phyloP scores from a whole-genome alignment of 306 rosid genomes.

The Rosa persica region DNA sequence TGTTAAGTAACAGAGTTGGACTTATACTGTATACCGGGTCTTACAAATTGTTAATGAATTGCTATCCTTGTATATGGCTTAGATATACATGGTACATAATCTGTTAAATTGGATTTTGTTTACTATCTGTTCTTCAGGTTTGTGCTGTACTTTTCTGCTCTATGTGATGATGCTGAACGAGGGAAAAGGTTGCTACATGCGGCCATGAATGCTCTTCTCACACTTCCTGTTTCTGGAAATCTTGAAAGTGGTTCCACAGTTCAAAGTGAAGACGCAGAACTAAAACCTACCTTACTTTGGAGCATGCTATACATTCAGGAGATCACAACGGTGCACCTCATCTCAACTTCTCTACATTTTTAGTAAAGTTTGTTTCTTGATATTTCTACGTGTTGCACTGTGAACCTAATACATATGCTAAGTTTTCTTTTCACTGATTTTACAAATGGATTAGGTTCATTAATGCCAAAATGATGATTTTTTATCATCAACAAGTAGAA shows the following conservation, averaged over 20 bases:
- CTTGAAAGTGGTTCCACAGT: constrained; percentile 44
- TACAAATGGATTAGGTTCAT: not conserved
- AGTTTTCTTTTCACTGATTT: not conserved
- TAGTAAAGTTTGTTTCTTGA: not conserved
- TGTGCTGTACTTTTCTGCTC: constrained; percentile 64
- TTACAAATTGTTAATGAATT: not conserved
- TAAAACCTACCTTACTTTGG: constrained; percentile 72
- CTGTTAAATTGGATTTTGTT: constrained; percentile 30
- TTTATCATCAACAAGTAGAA: not conserved
- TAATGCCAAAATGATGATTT: not conserved
- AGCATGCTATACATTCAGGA: constrained; percentile 76
- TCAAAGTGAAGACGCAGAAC: constrained; percentile 44
- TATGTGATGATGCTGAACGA: constrained; percentile 62
- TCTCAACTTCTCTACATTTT: constrained; percentile 12
- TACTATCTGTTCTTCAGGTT: constrained; percentile 52
- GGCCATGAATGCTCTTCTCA: constrained; percentile 61
- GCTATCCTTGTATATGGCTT: not conserved
- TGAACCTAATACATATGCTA: not conserved
- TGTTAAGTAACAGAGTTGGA: not conserved
- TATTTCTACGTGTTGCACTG: not conserved
- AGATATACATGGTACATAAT: not conserved
- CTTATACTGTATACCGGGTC: not conserved
- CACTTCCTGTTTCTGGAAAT: constrained; percentile 46
- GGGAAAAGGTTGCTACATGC: constrained; percentile 64
- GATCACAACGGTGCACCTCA: constrained; percentile 47